Conservation (phyloP, 2,329 filamentous ascomycete species). For the Aureobasidium leucospermi region DNA sequence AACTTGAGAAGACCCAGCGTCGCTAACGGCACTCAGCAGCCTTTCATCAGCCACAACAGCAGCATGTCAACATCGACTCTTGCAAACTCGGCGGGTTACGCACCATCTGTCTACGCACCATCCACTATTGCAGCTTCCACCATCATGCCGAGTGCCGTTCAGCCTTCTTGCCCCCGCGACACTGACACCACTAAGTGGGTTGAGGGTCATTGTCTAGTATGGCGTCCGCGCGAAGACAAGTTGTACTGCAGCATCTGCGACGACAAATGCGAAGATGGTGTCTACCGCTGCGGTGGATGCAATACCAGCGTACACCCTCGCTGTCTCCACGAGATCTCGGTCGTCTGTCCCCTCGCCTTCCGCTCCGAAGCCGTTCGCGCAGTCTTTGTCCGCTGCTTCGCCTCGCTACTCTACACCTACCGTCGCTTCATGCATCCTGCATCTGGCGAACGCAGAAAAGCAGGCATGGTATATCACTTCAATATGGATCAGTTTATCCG, state of each 20-base stretch:
- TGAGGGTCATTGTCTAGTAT: slow-evolving; percentile 74
- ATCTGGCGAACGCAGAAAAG: slow-evolving; percentile 54
- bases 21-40: slow-evolving; percentile 31
- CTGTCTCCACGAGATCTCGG: slow-evolving; percentile 52
- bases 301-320: slow-evolving; percentile 48
- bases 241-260: slow-evolving; percentile 67
- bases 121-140: slow-evolving; percentile 81
- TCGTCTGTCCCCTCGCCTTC: slow-evolving; percentile 62
- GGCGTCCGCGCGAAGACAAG: slow-evolving; percentile 51
- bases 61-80: slow-evolving; percentile 63
- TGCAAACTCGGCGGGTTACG: slow-evolving; percentile 52
- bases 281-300: slow-evolving; percentile 67
- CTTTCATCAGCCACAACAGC: slow-evolving; percentile 60
- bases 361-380: slow-evolving; percentile 59
- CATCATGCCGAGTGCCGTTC: slow-evolving; percentile 78
- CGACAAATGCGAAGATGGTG: slow-evolving; percentile 64
- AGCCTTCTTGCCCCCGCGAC: slow-evolving; percentile 58
- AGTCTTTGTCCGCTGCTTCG: slow-evolving; percentile 62
- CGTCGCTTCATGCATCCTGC: slow-evolving; percentile 55
- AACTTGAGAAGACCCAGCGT: slow-evolving; percentile 54
- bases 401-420: slow-evolving; percentile 62
- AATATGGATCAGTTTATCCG: slow-evolving; percentile 60
- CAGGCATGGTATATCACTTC: slow-evolving; percentile 56
- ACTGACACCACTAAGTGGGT: slow-evolving; percentile 77
- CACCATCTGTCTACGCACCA: slow-evolving; percentile 75